Base-by-base conservation (phyloP, 148 eudicot species). In the Pharnaceum exiguum region DNA sequence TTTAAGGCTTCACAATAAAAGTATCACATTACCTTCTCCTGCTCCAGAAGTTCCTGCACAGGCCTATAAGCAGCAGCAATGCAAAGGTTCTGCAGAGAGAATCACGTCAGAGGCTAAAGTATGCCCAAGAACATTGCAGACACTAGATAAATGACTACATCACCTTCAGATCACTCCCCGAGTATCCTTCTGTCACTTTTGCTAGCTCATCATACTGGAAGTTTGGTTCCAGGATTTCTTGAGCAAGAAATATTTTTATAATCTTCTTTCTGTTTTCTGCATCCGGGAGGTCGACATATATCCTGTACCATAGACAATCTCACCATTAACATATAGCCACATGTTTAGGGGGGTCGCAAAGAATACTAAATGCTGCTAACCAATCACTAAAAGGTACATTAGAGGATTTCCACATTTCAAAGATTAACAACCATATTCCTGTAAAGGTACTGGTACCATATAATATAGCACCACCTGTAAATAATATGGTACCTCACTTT, bases 141-240 rank as follows among this genome's bases (percentile, higher is more conserved):
- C n/a, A 63, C 17, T 5, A 15, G 35, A 32, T 26, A 15, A 37
- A 50, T 36, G 27, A 55, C 56, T 19, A 47, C 29, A 5, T 59
- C 78, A 91, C 98, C 96, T 91, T 88, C 61, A 88, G 67, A 80
- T 91, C 98, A 47, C 96, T 91, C 60, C 98, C 98, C 18, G 96
- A 91, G 62, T 85, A 88, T 52, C 99, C 99, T 65, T 94, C 99
- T 15, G 96, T 89, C 53, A 70, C 89, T 54, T 78, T 75, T 28
- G 99, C 99, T 59, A 94, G 95, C 58, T 80, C 72, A 36, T 78
- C 84, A 60, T 70, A 81, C 30, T 71, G 69, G 51, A 94, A 94
- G 37, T 67, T 80, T 29, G 80, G 31, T 65, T 89, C 91, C 43
- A 94, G 70, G 56, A 78, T 78, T 76, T 94, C 99, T 59, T 77